These are phyloP conservation scores for Bruguiera gymnorhiza DNA, from an alignment of 345 rosid genomes.

Conservation along the genomic window DNA sequence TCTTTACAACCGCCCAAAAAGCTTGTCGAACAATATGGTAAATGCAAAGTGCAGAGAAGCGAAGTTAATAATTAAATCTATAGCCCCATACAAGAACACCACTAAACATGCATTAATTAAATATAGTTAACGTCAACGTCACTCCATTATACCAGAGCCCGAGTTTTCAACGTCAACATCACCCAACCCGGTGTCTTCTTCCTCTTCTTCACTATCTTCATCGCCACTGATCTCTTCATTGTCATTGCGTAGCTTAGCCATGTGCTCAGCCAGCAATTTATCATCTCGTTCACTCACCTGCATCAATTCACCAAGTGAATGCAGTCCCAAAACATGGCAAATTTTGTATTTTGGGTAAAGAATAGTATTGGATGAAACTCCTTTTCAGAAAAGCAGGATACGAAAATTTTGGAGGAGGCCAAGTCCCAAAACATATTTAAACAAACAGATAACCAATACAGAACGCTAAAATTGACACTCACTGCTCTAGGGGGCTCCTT, in stretches of 20 bases:
- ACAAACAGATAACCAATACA: background rate
- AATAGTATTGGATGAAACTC: background rate
- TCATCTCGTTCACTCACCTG: slow-evolving; percentile 99
- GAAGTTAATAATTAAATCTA: no score
- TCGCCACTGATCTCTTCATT: slow-evolving; percentile 94
- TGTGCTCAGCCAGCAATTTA: slow-evolving; percentile 88
- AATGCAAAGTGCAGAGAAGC: background rate
- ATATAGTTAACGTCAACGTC: slow-evolving; percentile 28
- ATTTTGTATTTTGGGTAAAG: slow-evolving; percentile 3
- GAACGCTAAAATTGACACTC: slow-evolving; percentile 31
- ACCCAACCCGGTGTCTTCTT: slow-evolving; percentile 94
- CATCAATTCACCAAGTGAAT: slow-evolving; percentile 19
- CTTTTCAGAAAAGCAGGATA: background rate
- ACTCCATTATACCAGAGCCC: slow-evolving; percentile 57
- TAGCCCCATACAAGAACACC: no score
- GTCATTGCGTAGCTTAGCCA: slow-evolving; percentile 74
- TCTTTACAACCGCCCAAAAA: slow-evolving; percentile 15
- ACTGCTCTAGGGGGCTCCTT: slow-evolving; percentile 96
- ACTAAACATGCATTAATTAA: no score
- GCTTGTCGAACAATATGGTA: slow-evolving; percentile 3
- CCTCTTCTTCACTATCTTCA: slow-evolving; percentile 95
- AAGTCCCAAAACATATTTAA: background rate
- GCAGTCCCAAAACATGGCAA: background rate
- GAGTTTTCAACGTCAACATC: slow-evolving; percentile 68
- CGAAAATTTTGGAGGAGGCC: background rate